A percentile compares a stretch with the other conserved stretches of the same genome.
phyloP scores from a whole-genome alignment of 2,329 filamentous ascomycete genomes.

The Aspergillus aculeatus region DNA sequence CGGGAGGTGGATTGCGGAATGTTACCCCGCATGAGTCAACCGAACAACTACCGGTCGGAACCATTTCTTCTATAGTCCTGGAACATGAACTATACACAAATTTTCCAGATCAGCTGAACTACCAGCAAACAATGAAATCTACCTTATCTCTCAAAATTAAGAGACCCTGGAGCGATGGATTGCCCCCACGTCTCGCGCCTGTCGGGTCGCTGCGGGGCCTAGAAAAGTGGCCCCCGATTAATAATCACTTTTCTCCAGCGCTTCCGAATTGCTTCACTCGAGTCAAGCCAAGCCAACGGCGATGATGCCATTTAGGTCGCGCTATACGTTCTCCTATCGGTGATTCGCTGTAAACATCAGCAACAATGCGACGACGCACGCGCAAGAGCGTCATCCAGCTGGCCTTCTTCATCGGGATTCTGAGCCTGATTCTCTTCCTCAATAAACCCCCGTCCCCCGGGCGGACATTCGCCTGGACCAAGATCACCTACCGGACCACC shows the following conservation, averaged over 20 bases:
- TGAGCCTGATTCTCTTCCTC: slow-evolving; percentile 40
- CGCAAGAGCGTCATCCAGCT: slow-evolving; percentile 38
- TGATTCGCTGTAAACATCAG: not conserved
- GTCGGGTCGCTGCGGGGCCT: not conserved
- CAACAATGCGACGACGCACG: slow-evolving; percentile 12
- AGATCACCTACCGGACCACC: slow-evolving; percentile 43
- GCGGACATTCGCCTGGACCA: slow-evolving; percentile 45
- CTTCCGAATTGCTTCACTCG: not conserved
- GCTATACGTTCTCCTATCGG: not conserved
- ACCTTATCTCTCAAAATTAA: not conserved
- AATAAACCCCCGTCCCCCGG: slow-evolving; percentile 32
- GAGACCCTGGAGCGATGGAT: not conserved
- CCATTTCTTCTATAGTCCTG: no score
- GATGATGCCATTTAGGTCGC: not conserved
- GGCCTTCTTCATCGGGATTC: slow-evolving; percentile 32
- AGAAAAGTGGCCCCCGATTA: not conserved
- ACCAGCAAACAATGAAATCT: not conserved
- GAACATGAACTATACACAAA: not conserved
- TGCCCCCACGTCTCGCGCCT: not conserved
- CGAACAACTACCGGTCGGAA: no score
- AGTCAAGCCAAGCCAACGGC: not conserved
- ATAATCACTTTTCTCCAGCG: not conserved
- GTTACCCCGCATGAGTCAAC: no score
- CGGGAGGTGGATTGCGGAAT: not conserved
- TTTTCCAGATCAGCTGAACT: not conserved